Evolutionary conservation across 2,329 filamentous ascomycete species (phyloP), one percentile per base, ranked within the genome.

Genomic region (Sordariomycetes sp.): DNA sequence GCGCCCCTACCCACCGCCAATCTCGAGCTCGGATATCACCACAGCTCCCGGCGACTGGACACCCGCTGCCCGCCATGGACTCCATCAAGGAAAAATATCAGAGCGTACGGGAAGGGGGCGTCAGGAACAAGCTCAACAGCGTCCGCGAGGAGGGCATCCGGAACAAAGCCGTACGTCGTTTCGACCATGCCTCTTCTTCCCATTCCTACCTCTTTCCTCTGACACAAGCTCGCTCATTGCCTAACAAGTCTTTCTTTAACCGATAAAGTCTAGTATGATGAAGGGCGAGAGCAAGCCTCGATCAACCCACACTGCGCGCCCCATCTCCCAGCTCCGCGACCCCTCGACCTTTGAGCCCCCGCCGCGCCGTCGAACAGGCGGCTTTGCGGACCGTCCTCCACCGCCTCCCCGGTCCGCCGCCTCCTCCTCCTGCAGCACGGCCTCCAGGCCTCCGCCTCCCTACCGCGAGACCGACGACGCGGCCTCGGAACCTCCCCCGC

Each of bases 321-420:
- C 90, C 1, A 72, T 95, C 51, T 76, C 82, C 10, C 76, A 81
- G 3, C 77, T 96, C 34, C 84, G 82, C 66, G 90, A 96, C 66
- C 90, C 89, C 1, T 69, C 81, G 1, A 80, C 82, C 17, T 96
- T 95, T 67, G 89, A 81, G 2, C 89, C 90, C 25, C 90, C 90
- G 28, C 90, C 90, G 0, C 91, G 82, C 64, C 86, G 72, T 25
- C 4, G 24, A 2, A 52, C 51, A 12, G 22, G 20, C 2, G 45
- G 22, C 45, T 64, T 65, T 59, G 61, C 68, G 51, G 78, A 70
- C 69, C 65, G 64, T 51, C 62, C 60, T 15, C 62, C 65, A 2
- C 59, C 62, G 20, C 56, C 56, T 7, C 15, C 35, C 17, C 55
- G 71, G 74, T 3, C 62, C 72, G 13, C 69, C 73, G 10, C 79